A percentile compares a stretch with the other conserved stretches of the same genome.
Conservation (phyloP, 2,329 filamentous ascomycete species). For the Colletotrichum australisinense region DNA sequence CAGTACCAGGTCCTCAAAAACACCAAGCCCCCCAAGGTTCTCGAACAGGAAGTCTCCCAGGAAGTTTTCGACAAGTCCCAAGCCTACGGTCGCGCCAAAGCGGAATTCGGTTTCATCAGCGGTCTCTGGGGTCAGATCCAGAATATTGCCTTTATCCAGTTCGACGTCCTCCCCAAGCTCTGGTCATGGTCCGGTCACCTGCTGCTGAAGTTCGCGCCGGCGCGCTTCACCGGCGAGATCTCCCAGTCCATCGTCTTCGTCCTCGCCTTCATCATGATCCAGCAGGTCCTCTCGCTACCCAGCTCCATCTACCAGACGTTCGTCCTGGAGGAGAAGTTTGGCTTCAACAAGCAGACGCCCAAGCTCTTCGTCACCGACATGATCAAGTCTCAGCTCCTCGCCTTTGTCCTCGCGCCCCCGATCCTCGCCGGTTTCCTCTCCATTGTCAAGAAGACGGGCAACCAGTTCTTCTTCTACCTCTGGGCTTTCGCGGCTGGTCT, state of each 20-base stretch:
- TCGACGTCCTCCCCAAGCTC: slow-evolving; percentile 89
- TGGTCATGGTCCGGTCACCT: slow-evolving; percentile 85
- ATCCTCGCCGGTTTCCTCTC: slow-evolving; percentile 92
- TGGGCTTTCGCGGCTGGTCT: slow-evolving; percentile 92
- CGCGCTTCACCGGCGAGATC: slow-evolving; percentile 89
- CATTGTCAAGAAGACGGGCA: slow-evolving; percentile 94
- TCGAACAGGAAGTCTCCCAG: slow-evolving; percentile 88
- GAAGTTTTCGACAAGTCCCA: slow-evolving; percentile 96
- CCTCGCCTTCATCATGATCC: slow-evolving; percentile 85
- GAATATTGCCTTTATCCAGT: slow-evolving; percentile 90
- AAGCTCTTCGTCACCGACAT: slow-evolving; percentile 90
- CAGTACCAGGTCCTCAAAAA: slow-evolving; percentile 90
- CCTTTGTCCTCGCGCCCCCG: slow-evolving; percentile 83
- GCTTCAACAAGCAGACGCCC: slow-evolving; percentile 98
- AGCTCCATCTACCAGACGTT: slow-evolving; percentile 93
- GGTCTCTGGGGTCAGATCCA: slow-evolving; percentile 88
- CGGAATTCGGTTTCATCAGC: slow-evolving; percentile 85
- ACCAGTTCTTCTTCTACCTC: slow-evolving; percentile 96
- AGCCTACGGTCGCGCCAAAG: slow-evolving; percentile 96
- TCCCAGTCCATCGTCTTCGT: slow-evolving; percentile 93
- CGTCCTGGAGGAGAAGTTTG: slow-evolving; percentile 94
- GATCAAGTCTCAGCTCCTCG: slow-evolving; percentile 88
- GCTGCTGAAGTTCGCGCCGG: slow-evolving; percentile 79
- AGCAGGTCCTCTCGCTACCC: slow-evolving; percentile 83
- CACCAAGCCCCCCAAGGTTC: slow-evolving; percentile 84